Base-by-base conservation (phyloP, 768 basidiomycete species). In the Amanita inopinata region DNA sequence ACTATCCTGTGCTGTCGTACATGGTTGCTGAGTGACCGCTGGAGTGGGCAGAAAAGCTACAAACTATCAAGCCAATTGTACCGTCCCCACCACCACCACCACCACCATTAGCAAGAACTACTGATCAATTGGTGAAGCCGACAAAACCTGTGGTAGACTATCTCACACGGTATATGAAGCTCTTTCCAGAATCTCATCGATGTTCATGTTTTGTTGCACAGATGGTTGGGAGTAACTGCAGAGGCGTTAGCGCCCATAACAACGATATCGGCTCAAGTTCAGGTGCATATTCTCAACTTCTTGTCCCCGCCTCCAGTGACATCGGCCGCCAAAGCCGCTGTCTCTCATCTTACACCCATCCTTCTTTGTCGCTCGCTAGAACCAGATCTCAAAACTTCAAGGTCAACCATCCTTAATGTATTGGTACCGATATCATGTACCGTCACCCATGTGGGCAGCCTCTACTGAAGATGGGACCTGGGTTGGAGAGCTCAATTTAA, bases 311-410 rank as follows among this genome's bases (percentile, higher is more conserved):
- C 63, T 47, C 47, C 27, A 28, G n/a, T n/a, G 7, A n/a, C 27
- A 28, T 5, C 33, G 14, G 6, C 33, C 6, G 7, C 42, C 3
- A 11, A 31, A 63, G 4, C 57, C 63, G 0, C 67, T 61, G 45
- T 78, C 64, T 9, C 42, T 9, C 18, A 35, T 8, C 15, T 20
- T 9, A 82, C 76, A 0, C 79, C 84, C 11, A 83, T 96, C 53
- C 80, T 99, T 15, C 66, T 97, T 11, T 94, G 94, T 0, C 94
- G 98, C 58, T 97, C 92, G 4, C 79, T 98, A 38, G 93, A 97
- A 65, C 91, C 87, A 11, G 94, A 99, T 55, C 73, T 99, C 23
- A 77, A 76, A 51, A 89, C 90, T 74, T 99, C 47, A 88, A 86
- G 51, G 72, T 94, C 25, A 76, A 79, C 49, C 92, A 97, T 54